Base-by-base conservation (phyloP, 805 yeast species). In the Myxozyma mucilagina region DNA sequence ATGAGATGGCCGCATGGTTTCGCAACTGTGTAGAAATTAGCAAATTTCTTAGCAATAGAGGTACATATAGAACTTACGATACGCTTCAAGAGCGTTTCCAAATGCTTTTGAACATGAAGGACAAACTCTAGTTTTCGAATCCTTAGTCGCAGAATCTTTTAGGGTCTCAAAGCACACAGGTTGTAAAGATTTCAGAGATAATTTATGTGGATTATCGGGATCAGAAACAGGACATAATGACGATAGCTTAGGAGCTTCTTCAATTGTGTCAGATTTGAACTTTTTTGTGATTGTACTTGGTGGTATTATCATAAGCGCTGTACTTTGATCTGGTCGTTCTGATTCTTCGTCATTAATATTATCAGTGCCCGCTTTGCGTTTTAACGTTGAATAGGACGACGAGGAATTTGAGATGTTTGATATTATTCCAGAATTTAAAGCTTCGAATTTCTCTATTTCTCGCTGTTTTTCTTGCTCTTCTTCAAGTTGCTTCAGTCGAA, bases 1-100 rank as follows among this genome's bases (percentile, higher is more conserved):
- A 64, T 52, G 5, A 63, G 53, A 32, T 65, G 68, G 32, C 68
- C 68, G 41, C 68, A 65, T 29, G 66, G 64, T 16, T 32, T 53
- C 9, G 66, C 42, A 14, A 64, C 65, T 8, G n/a, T 10, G 38
- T 14, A 36, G 14, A 18, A n/a, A 45, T 29, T 43, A 36, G 13
- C 16, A 16, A 24, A 10, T 24, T 20, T 1, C 4, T n/a, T 34
- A n/a, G 16, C n/a, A 52, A 32, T 29, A 35, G 6, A 14, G 9
- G n/a, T n/a, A 31, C 38, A 31, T 8, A n/a, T n/a, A 18, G 9
- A 10, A 54, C 65, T 6, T 55, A 62, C 65, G 53, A 14, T 64
- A 64, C 1, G 65, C 67, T 31, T 61, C 66, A 10, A 58, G 45
- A 2, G 42, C 45, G 8, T 53, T 34, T 24, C 63, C 66, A 44